phyloP scores from a whole-genome alignment of 306 rosid genomes.

The Sechiopsis laciniata region DNA sequence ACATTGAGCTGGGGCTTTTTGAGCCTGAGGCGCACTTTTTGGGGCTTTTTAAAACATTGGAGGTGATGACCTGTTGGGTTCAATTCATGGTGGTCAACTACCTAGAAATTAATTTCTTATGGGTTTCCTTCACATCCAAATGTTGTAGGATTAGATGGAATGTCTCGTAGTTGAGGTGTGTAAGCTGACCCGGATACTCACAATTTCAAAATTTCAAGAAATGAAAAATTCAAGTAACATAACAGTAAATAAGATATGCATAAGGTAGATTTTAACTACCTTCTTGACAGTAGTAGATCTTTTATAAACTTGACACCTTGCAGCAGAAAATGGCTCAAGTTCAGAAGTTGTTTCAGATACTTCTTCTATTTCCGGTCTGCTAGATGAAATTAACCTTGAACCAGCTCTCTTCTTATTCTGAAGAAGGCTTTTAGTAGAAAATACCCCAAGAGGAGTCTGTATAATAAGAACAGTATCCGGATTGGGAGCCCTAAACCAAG shows the following conservation, averaged over 20 bases:
- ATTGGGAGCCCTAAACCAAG: slow-evolving; percentile 86
- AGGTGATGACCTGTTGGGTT: too few species aligned
- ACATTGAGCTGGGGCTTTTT: too few species aligned
- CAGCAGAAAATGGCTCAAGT: slow-evolving; percentile 77
- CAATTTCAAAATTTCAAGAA: too few species aligned
- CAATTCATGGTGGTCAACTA: too few species aligned
- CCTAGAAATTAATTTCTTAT: too few species aligned
- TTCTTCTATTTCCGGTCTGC: slow-evolving; percentile 51
- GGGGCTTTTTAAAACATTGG: too few species aligned
- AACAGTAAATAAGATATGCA: slow-evolving; percentile 3
- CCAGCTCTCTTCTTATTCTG: slow-evolving; percentile 75
- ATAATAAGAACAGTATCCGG: slow-evolving; percentile 87
- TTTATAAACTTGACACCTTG: slow-evolving; percentile 72
- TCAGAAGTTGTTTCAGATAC: slow-evolving; percentile 46
- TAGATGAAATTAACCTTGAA: slow-evolving; percentile 82
- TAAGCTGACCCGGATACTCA: too few species aligned
- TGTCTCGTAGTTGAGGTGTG: too few species aligned
- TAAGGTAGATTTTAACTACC: slow-evolving; percentile 38
- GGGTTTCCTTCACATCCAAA: too few species aligned
- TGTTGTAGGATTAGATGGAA: too few species aligned
- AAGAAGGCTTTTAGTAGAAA: slow-evolving; percentile 84
- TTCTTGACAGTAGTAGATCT: slow-evolving; percentile 63
- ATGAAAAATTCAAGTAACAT: too few species aligned
- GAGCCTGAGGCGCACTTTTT: too few species aligned
- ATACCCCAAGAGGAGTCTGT: slow-evolving; percentile 87